Conservation (phyloP, 1,139 yeast genomes). For the Candida dubliniensis region DNA sequence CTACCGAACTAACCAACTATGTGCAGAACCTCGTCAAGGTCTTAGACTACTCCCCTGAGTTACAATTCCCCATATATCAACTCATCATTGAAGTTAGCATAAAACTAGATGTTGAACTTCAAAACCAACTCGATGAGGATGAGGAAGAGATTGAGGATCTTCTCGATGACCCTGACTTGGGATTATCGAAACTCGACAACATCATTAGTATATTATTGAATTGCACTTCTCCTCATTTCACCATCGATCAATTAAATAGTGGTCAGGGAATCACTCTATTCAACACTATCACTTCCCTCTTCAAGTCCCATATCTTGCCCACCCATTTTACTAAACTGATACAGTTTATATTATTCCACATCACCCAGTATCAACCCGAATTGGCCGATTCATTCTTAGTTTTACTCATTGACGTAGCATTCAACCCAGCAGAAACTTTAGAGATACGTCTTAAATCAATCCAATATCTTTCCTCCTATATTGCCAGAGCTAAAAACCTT, state of each 20-base stretch:
- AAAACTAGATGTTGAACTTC: conserved; percentile 90
- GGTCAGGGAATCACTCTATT: conserved; percentile 76
- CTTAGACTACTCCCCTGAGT: conserved; percentile 70
- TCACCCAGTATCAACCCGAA: conserved; percentile 80
- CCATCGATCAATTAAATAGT: conserved; percentile 49
- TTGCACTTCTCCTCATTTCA: conserved; percentile 52
- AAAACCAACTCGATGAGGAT: conserved; percentile 79
- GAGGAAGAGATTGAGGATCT: conserved; percentile 75
- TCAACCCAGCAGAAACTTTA: conserved; percentile 62
- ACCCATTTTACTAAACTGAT: conserved; percentile 91
- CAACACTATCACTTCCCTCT: conserved; percentile 71
- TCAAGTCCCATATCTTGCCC: conserved; percentile 80
- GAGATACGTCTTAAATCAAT: conserved; percentile 83
- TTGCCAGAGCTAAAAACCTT: conserved; percentile 81
- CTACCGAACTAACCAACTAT: conserved; percentile 58
- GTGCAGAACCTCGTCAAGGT: conserved; percentile 61
- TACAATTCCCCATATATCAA: conserved; percentile 76
- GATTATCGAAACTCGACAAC: conserved; percentile 62
- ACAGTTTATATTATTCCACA: conserved; percentile 80
- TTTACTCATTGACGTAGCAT: conserved; percentile 78
- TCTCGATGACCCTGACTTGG: conserved; percentile 53
- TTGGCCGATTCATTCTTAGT: conserved; percentile 85
- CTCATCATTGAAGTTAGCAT: conserved; percentile 76
- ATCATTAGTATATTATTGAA: conserved; percentile 57
- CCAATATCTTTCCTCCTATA: conserved; percentile 88